Evolutionary conservation across 176 grass and related monocot species (phyloP), one percentile per base, ranked within the genome.

Genomic region (Saccharum officinarum): DNA sequence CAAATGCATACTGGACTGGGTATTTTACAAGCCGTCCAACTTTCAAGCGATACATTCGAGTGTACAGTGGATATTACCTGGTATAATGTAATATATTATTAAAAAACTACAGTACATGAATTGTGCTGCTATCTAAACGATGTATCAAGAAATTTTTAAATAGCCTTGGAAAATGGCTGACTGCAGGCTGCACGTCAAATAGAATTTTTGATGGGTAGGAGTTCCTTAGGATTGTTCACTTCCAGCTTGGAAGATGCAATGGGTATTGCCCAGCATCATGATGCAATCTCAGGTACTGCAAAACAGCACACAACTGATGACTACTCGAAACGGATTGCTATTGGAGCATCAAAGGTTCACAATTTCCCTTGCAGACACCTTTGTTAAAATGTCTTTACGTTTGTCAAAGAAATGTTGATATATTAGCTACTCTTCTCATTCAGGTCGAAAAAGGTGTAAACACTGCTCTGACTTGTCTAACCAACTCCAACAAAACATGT

Each of bases 1-100:
- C 71, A 69, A 94, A 97, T 91, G 88, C 95, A 72, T 97, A 94
- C 73, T 97, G 95, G 95, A 95, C 92, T 82, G 95, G 95, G 18
- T 97, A 93, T 79, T 97, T 94, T 83, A 91, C 92, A 54, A 97
- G 95, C 89, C 88, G 92, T 14, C 92, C 95, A 16, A 80, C 86
- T 65, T 97, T 97, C 55, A 97, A 97, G 75, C 71, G 86, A 84
- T 97, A 95, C 81, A 85, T 97, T 77, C 92, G 95, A 73, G 74
- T 81, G 30, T 85, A 90, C 17, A 94, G 95, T 88, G 95, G 90
- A 79, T 97, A 93, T 83, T 97, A 92, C 82, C 78, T 94, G 95
- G 95, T 55, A 55, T 13, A 13, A 13, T 45, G 13, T 44, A 44
- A 44, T 44, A 2, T 20, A 3, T 8, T 55, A 8, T 22, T 55